phyloP scores from a whole-genome alignment of 2,329 filamentous ascomycete genomes.

The Monilinia fructicola region DNA sequence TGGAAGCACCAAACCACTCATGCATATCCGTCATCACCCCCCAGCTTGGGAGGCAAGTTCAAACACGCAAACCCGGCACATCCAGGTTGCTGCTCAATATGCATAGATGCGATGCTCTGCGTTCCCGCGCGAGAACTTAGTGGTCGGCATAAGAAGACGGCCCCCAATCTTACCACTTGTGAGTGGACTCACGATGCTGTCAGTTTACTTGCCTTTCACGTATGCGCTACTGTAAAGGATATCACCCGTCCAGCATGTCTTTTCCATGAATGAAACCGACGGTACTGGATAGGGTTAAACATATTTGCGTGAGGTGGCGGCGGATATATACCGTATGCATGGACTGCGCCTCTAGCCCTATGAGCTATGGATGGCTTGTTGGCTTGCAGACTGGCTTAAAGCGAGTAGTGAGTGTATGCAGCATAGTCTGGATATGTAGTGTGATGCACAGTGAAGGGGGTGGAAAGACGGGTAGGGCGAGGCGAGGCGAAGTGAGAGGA shows the following conservation, averaged over 20 bases:
- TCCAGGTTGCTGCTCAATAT: not conserved
- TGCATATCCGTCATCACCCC: not conserved
- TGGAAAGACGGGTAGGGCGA: not conserved
- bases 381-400: not conserved
- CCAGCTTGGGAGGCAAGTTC: too few species aligned
- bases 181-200: not conserved
- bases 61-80: not conserved
- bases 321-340: not conserved
- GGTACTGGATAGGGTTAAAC: not conserved
- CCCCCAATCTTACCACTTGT: not conserved
- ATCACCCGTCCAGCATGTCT: not conserved
- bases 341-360: constrained; percentile 5
- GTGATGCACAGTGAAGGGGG: not conserved
- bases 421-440: not conserved
- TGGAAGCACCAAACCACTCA: too few species aligned
- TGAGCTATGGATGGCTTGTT: not conserved
- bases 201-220: not conserved
- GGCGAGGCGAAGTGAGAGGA: not conserved
- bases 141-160: not conserved
- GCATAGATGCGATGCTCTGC: not conserved
- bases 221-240: not conserved
- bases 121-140: not conserved
- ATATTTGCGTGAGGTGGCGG: not conserved
- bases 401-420: not conserved
- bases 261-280: not conserved